Evolutionary conservation across 1,284 basidiomycete genomes (phyloP), one percentile per base, ranked within the genome.

Genomic region (Sanguinoderma infundibulare): DNA sequence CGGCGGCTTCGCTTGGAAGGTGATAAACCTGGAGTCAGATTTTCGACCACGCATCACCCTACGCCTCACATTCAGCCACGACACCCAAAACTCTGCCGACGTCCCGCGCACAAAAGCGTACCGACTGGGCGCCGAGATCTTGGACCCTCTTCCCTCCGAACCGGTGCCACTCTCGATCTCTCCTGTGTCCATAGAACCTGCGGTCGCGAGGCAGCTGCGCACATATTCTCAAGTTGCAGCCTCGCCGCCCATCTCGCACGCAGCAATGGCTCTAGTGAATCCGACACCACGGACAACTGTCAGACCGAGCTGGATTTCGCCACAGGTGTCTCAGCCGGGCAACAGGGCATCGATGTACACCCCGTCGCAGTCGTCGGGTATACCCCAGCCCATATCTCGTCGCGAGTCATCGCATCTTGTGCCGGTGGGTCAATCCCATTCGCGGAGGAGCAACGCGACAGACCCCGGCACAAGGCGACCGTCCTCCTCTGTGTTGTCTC

Each of bases 1-100:
- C 9, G 35, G 57, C 20, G 59, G 59, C 17, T 28, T 58, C 8
- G 59, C 59, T 2, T 49, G 53, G 10, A 59, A 7, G 3, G 46
- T 30, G 28, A 26, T 49, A 15, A 17, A n/a, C 9, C 46, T 49
- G 3, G 28, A 49, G 28, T 32, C 46, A 15, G 9, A 7, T 8
- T 17, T 32, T 17, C 15, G n/a, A n/a, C 46, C 46, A 6, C n/a
- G 4, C 5, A 32, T 49, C 28, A n/a, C 26, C n/a, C 28, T 49
- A 14, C 46, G 46, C 10, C 46, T 49, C 8, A 49, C 46, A 3
- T 49, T 49, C 46, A 49, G 46, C 28, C 28, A 49, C 28, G 46
- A 49, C 9, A 32, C 46, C 2, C 28, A 32, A n/a, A 8, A 49
- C 17, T n/a, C 46, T 6, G 26, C 17, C 46, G 46, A 26, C 1